Percentiles rank a stretch among this genome's conserved stretches.
Conservation (phyloP, 257 asterid genomes). For the Salvia miltiorrhiza region DNA sequence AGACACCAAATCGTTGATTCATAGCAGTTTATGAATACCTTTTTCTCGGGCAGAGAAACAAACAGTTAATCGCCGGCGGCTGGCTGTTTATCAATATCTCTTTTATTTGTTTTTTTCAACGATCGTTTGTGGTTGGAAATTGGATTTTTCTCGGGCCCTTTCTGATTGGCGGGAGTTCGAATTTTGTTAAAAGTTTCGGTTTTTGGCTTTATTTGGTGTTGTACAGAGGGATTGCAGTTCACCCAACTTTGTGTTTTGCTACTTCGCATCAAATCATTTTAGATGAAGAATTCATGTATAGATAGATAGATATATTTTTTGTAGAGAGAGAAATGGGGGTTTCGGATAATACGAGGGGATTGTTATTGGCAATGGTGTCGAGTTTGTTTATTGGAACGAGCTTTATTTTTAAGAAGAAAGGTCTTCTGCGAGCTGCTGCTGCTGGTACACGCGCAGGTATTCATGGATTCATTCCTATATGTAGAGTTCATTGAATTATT, state of each 20-base stretch:
- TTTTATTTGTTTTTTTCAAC: neutral
- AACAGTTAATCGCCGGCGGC: constrained; percentile 24
- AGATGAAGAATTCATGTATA: neutral
- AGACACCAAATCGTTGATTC: constrained; percentile 2
- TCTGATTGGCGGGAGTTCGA: constrained; percentile 43
- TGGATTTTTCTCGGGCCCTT: constrained; percentile 4
- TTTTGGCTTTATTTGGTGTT: neutral
- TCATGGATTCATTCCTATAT: neutral
- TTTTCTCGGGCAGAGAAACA: neutral
- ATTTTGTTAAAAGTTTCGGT: constrained; percentile 2
- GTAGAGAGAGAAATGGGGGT: too few relatives aligned
- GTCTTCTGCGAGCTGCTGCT: constrained; percentile 86
- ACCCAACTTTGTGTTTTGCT: neutral
- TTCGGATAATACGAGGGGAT: constrained; percentile 78
- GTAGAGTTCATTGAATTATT: neutral
- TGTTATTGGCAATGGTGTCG: constrained; percentile 78
- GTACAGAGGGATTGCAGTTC: constrained; percentile 2
- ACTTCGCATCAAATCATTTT: constrained; percentile 4
- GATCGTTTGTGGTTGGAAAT: constrained; percentile 21
- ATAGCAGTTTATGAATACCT: neutral
- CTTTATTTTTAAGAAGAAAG: constrained; percentile 89
- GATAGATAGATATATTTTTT: neutral
- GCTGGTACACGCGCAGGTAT: constrained; percentile 66
- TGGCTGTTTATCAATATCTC: neutral
- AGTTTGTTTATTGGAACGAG: constrained; percentile 91